phyloP scores from a whole-genome alignment of 2,329 filamentous ascomycete genomes.

The Ascosphaera pollenicola region DNA sequence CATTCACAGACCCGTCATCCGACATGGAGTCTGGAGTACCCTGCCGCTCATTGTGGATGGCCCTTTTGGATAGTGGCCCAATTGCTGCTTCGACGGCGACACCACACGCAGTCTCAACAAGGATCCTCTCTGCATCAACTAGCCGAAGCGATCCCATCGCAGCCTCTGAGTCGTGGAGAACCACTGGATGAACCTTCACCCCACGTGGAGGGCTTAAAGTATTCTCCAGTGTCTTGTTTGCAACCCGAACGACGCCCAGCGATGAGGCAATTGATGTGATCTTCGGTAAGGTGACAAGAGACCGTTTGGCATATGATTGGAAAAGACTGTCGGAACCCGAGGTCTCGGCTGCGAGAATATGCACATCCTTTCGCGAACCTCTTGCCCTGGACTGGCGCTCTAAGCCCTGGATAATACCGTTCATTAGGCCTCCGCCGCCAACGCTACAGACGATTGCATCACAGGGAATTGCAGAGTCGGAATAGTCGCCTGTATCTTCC shows the following conservation, averaged over 20 bases:
- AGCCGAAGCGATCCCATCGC: conserved; percentile 55
- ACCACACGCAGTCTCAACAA: conserved; percentile 73
- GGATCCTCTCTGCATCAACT: conserved; percentile 56
- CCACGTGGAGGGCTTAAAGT: conserved; percentile 24
- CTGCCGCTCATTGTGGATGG: conserved; percentile 1
- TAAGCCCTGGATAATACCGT: conserved; percentile 51
- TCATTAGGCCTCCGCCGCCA: conserved; percentile 60
- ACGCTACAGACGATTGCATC: conserved; percentile 58
- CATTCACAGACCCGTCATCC: background rate
- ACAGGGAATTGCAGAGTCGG: conserved; percentile 19
- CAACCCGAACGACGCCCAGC: conserved; percentile 52
- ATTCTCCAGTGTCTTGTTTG: conserved; percentile 44
- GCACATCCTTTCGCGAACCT: conserved; percentile 13
- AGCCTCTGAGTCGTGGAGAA: conserved; percentile 55
- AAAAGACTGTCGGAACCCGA: conserved; percentile 48
- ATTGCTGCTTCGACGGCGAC: conserved; percentile 41
- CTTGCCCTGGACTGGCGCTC: conserved; percentile 18
- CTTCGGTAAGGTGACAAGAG: conserved; percentile 39
- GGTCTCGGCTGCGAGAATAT: conserved; percentile 56
- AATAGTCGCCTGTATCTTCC: conserved; percentile 4
- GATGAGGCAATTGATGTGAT: conserved; percentile 60
- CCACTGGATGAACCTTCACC: conserved; percentile 33
- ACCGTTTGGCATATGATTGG: conserved; percentile 30
- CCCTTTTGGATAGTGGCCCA: conserved; percentile 9
- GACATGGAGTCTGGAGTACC: conserved; percentile 4